Evolutionary conservation across 2,329 filamentous ascomycete genomes (phyloP).

Genomic region (Onygenales sp.): DNA sequence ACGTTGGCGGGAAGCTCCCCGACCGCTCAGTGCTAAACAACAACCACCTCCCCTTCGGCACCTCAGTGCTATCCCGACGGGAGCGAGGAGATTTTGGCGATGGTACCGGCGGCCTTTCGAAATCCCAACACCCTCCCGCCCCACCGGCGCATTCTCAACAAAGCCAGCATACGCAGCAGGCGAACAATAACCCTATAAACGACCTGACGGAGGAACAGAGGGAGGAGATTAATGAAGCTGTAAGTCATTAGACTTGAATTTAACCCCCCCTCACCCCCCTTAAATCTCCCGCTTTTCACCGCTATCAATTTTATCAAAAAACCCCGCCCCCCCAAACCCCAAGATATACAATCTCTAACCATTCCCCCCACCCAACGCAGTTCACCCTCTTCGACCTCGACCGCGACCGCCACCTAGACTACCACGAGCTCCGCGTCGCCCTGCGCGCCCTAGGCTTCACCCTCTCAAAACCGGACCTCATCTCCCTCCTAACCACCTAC

Average conservation of each 20-base stretch:
- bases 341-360: background rate
- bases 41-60: slow-evolving; percentile 35
- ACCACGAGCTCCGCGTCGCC: slow-evolving; percentile 95
- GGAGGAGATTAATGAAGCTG: slow-evolving; percentile 88
- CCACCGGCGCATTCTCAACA: slow-evolving; percentile 31
- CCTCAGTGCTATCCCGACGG: slow-evolving; percentile 33
- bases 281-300: background rate
- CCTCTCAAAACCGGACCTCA: slow-evolving; percentile 74
- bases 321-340: background rate
- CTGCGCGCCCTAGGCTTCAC: slow-evolving; percentile 94
- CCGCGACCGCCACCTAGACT: slow-evolving; percentile 88
- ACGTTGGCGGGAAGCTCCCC: slow-evolving; percentile 44
- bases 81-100: slow-evolving; percentile 11
- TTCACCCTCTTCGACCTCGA: slow-evolving; percentile 96
- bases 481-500: slow-evolving; percentile 69
- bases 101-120: slow-evolving; percentile 13
- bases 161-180: slow-evolving; percentile 32
- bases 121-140: slow-evolving; percentile 20
- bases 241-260: slow-evolving; percentile 38
- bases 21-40: slow-evolving; percentile 33
- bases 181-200: slow-evolving; percentile 39
- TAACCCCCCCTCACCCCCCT: background rate
- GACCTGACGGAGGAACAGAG: slow-evolving; percentile 75
- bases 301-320: background rate
- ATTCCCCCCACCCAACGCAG: slow-evolving; percentile 35